phyloP scores from a whole-genome alignment of 306 rosid species.

The Cucurbita maxima region DNA sequence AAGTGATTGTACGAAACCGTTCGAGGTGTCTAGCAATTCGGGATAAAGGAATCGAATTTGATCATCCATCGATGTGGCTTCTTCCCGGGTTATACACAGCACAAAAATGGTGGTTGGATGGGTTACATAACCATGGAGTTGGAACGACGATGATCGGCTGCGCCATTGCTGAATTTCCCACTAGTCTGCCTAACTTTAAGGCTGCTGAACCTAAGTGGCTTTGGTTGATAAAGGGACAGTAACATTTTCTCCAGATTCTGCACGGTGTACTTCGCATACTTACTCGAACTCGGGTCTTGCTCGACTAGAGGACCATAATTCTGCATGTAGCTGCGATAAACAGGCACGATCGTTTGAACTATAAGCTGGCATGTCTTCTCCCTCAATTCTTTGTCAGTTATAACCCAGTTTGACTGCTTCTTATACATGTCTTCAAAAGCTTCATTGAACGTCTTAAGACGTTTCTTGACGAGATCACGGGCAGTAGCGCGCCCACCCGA shows the following conservation, averaged over 20 bases:
- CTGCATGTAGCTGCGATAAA: slow-evolving; percentile 98
- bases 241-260: slow-evolving; percentile 89
- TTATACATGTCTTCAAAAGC: slow-evolving; percentile 68
- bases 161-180: slow-evolving; percentile 54
- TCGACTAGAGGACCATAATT: slow-evolving; percentile 96
- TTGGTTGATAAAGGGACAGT: slow-evolving; percentile 60
- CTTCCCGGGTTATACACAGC: neutral
- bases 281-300: slow-evolving; percentile 69
- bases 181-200: slow-evolving; percentile 52
- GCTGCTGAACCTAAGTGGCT: slow-evolving; percentile 62
- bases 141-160: slow-evolving; percentile 59
- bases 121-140: slow-evolving; percentile 63
- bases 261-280: slow-evolving; percentile 75
- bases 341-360: slow-evolving; percentile 92
- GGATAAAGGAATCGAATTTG: neutral
- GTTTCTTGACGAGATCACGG: slow-evolving; percentile 94
- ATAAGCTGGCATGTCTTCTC: slow-evolving; percentile 80
- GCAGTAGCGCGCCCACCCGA: slow-evolving; percentile 99
- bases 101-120: neutral
- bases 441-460: slow-evolving; percentile 80
- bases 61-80: slow-evolving; percentile 1
- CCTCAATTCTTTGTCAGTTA: slow-evolving; percentile 63
- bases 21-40: neutral
- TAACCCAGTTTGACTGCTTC: slow-evolving; percentile 64
- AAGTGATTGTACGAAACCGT: neutral